Evolutionary conservation across 768 basidiomycete genomes (phyloP), one percentile per base, ranked within the genome.

Genomic region (Xanthoconium stramineum): DNA sequence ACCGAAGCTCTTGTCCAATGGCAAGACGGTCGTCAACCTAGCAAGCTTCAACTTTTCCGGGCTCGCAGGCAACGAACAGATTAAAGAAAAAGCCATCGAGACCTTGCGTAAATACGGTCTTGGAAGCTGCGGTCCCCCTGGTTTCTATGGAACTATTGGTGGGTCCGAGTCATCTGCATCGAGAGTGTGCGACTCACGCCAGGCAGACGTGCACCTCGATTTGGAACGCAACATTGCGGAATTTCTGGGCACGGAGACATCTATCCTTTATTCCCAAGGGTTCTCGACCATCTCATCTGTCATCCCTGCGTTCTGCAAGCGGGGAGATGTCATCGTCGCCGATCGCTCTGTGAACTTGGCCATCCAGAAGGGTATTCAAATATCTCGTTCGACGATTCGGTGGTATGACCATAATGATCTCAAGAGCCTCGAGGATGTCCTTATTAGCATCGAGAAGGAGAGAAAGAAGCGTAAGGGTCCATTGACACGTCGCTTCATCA

Each of bases 381-480:
- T 98, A 57, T 91, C 89, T 19, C 86, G 97, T 39, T 91, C 87
- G 7, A 94, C 89, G 1, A 84, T 98, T 35, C 83, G 91, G 52
- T 99, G 93, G 93, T 99, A 84, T 69, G 95, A 98, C 62, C 97
- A 98, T 69, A 97, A 96, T 62, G 94, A 98, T 67, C 78, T 94
- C 69, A 85, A 86, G 65, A 91, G 88, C 61, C 80, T 99, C 33
- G 96, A 98, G 73, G 86, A 92, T 17, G 89, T 94, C 9, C 77
- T 99, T 52, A 78, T 91, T 58, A 77, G 78, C 54, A 80, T 96
- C 3, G 91, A 91, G 63, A 95, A 91, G 77, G 96, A 98, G 64
- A 78, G 89, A 58, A 88, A 88, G 74, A 91, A 93, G 75, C 86
- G 90, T 52, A 82, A 84, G 45, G 79, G 79, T 2, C 90, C 89